phyloP scores from a whole-genome alignment of 2,329 filamentous ascomycete genomes.

The Talaromyces pinophilus region DNA sequence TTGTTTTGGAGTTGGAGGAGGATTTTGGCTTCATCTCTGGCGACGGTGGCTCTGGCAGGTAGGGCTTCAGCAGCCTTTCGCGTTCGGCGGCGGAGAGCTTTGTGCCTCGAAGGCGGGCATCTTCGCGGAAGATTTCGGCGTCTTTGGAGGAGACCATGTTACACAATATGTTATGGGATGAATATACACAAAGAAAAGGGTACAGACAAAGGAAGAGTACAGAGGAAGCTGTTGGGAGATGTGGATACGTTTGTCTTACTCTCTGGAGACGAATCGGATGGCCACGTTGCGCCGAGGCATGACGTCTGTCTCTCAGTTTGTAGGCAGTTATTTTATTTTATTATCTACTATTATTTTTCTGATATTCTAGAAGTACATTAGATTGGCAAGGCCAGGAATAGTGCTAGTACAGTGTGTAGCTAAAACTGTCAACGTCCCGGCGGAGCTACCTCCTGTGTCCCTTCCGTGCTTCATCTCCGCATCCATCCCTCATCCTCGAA shows the following conservation, averaged over 20 bases:
- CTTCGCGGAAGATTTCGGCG: constrained; percentile 40
- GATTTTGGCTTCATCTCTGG: not conserved
- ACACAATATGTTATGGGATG: not conserved
- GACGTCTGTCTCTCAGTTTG: not conserved
- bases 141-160: constrained; percentile 39
- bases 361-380: not conserved
- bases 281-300: constrained; percentile 12
- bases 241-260: constrained; percentile 8
- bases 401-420: not conserved
- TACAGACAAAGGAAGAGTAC: not conserved
- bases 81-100: constrained; percentile 51
- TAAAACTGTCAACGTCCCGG: not conserved
- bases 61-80: constrained; percentile 54
- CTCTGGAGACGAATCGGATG: constrained; percentile 1
- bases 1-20: not conserved
- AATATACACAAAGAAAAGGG: not conserved
- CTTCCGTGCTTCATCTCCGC: not conserved
- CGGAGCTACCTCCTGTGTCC: not conserved
- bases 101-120: constrained; percentile 42
- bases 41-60: constrained; percentile 50
- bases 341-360: not conserved
- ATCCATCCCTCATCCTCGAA: not conserved
- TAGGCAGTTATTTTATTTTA: not conserved
- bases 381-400: not conserved
- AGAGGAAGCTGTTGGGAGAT: constrained; percentile 9